These are phyloP conservation scores for Zizania latifolia DNA, from an alignment of 176 grass and related monocot genomes.

Conservation along the genomic window DNA sequence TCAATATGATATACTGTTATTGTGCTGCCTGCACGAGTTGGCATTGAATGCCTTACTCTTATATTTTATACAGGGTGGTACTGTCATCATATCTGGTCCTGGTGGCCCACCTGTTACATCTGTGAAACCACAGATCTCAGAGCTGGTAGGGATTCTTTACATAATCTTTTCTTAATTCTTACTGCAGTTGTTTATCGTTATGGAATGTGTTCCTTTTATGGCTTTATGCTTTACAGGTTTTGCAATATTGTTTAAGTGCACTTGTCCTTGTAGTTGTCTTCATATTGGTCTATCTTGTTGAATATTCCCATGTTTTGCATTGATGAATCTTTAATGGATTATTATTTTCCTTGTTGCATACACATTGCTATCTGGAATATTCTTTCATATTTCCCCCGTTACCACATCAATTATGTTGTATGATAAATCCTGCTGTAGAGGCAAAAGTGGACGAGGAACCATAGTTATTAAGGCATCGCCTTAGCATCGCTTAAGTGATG, in stretches of 20 bases:
- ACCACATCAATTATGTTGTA: background rate
- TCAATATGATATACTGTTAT: background rate
- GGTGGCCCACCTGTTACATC: constrained; percentile 67
- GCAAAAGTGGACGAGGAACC: background rate
- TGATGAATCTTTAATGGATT: background rate
- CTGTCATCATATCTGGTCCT: constrained; percentile 82
- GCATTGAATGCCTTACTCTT: constrained; percentile 14
- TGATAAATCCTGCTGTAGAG: background rate
- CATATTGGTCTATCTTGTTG: background rate
- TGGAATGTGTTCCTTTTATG: background rate
- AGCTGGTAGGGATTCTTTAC: constrained; percentile 54
- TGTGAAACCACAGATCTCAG: constrained; percentile 68
- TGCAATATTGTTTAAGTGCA: background rate
- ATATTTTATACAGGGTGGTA: constrained; percentile 60
- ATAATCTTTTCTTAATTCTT: constrained; percentile 17
- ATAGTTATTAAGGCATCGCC: too few species aligned
- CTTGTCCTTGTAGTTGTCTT: background rate
- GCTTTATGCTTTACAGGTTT: background rate
- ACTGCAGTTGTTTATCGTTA: background rate
- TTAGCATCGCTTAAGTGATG: too few species aligned
- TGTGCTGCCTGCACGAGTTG: constrained; percentile 2
- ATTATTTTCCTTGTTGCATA: background rate
- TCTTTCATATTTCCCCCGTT: constrained; percentile 8
- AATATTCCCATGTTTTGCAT: background rate
- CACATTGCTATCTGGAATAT: background rate